phyloP scores from a whole-genome alignment of 2,329 filamentous ascomycete genomes.

The Atkinsonella hypoxylon region DNA sequence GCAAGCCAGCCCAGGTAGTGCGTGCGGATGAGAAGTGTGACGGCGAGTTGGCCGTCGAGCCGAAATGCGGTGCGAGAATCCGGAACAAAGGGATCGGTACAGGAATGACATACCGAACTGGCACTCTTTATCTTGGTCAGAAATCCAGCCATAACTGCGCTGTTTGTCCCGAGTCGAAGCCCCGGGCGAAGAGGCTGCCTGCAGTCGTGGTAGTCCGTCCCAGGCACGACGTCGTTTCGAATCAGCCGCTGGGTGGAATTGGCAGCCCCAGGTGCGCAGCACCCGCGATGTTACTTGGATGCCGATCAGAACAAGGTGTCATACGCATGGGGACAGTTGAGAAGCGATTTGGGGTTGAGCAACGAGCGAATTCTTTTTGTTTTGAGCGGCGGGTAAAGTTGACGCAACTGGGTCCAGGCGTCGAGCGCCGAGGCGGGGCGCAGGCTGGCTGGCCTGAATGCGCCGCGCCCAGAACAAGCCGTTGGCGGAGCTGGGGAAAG shows the following conservation, averaged over 20 bases:
- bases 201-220: background rate
- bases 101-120: constrained; percentile 35
- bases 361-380: background rate
- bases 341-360: background rate
- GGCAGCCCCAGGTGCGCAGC: constrained; percentile 24
- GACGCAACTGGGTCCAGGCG: background rate
- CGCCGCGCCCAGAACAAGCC: background rate
- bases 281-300: constrained; percentile 19
- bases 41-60: background rate
- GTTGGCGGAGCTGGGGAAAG: background rate
- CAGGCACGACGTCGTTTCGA: constrained; percentile 3
- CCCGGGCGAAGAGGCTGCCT: background rate
- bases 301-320: constrained; percentile 11
- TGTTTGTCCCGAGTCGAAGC: constrained; percentile 6
- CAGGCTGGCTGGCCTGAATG: constrained; percentile 2
- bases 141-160: constrained; percentile 40
- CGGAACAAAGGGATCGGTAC: background rate
- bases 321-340: constrained; percentile 1
- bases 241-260: constrained; percentile 11
- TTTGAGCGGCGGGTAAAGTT: background rate
- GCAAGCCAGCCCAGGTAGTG: background rate
- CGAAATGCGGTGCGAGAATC: background rate
- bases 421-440: constrained; percentile 4
- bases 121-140: constrained; percentile 47
- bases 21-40: background rate